Evolutionary conservation across 2,329 filamentous ascomycete species (phyloP), one percentile per base, ranked within the genome.

Genomic region (Monilinia aucupariae): DNA sequence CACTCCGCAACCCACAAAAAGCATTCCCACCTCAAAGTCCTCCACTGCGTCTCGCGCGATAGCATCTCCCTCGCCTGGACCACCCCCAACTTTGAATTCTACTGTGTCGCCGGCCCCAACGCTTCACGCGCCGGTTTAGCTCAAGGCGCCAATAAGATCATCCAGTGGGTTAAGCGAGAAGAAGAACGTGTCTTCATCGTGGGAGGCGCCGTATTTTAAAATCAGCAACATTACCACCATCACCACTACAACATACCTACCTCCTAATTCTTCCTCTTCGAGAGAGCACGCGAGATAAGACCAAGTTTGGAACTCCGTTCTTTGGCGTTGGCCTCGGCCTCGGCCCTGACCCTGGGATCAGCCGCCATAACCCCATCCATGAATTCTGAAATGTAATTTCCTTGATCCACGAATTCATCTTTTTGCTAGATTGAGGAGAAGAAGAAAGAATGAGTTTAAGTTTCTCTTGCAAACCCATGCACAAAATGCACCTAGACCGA

Each of bases 161-260:
- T 96, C 7, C 90, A 94, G 72, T 99, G 93, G 92, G 88, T 93
- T 1, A 88, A 90, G 73, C 82, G 87, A 68, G 94, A 99, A 76
- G 93, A 97, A 76, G 92, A 97, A 76, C 82, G 94, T 63, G 79
- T 97, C 7, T 99, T 99, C 73, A 96, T 99, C 64, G 94, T 99
- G 73, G 94, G 94, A 1, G 96, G 94, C n/a, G 94, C 92, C 50
- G 93, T 97, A 69, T 89, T 88, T 52, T 74, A 69, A 56, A 15
- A 4, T 15, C 2, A 6, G 15, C 4, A 30, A 30, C 27, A 30
- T n/a, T n/a, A n/a, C n/a, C n/a, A n/a, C n/a, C n/a, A n/a, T n/a
- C n/a, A n/a, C n/a, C n/a, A n/a, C n/a, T n/a, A 39, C 4, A 30
- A 30, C 27, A 30, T n/a, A 30, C 27, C 27, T 3, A 22, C 48